Evolutionary conservation across 768 basidiomycete genomes (phyloP).

Genomic region (Macrolepiota fuliginosa): DNA sequence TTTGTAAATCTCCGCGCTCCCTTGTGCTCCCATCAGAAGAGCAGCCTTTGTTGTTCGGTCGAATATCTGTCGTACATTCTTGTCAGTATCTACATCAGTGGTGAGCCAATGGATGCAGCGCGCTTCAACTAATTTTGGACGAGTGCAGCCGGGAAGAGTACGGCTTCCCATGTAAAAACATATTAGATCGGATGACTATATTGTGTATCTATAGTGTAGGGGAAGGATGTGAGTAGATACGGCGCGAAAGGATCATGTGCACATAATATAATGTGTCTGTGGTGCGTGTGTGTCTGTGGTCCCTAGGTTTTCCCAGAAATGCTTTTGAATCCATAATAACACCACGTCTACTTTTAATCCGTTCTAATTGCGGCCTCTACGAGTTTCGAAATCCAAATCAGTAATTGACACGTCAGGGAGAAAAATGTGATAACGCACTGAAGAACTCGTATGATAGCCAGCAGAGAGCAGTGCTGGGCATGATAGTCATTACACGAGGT

Average conservation of each 20-base stretch:
- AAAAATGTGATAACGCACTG: conserved; percentile 58
- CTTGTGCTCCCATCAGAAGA: conserved; percentile 5
- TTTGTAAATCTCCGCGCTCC: background rate
- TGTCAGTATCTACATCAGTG: background rate
- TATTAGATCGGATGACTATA: conserved; percentile 8
- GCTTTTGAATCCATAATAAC: conserved; percentile 10
- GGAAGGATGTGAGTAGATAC: conserved; percentile 5
- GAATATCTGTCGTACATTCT: conserved; percentile 2
- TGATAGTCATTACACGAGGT: conserved; percentile 89
- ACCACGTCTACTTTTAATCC: conserved; percentile 24
- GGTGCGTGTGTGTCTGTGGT: too few species aligned
- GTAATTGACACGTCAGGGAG: conserved; percentile 8
- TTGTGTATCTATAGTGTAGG: conserved; percentile 1
- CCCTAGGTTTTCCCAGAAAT: background rate
- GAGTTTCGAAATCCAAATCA: conserved; percentile 14
- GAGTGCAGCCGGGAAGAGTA: background rate
- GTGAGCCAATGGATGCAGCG: too few species aligned
- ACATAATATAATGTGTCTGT: conserved; percentile 3
- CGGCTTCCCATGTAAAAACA: background rate
- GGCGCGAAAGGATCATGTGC: conserved; percentile 1
- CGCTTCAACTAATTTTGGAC: background rate
- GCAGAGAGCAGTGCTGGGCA: conserved; percentile 96
- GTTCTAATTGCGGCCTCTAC: conserved; percentile 67
- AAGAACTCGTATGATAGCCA: conserved; percentile 99
- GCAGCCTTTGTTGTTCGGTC: background rate